Evolutionary conservation across 1,284 basidiomycete species (phyloP), one percentile per base, ranked within the genome.

Genomic region (Apiotrichum montevideense): DNA sequence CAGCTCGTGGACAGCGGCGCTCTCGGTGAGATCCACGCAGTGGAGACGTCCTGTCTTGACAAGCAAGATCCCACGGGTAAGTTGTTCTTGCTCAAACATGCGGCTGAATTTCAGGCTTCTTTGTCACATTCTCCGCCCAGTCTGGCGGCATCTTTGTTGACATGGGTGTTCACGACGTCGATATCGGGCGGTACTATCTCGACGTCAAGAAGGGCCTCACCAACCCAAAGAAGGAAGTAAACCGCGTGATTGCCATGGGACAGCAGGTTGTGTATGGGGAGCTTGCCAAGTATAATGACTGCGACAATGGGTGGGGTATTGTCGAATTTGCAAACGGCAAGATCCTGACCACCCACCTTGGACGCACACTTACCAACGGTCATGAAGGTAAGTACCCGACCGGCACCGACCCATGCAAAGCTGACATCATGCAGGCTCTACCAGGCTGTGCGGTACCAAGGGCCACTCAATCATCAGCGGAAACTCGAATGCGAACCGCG

Each of bases 161-260:
- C 58, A 65, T 62, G 55, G 69, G 67, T 1, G 66, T 73, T 40
- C 69, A 73, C 62, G 71, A 73, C 52, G 67, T 69, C 42, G 70
- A 71, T 50, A 42, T 63, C 14, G 54, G 59, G 10, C 57, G 68
- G 37, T 66, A 64, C 64, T 52, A 66, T 4, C 63, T 63, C 34
- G 57, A 61, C 51, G 57, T 52, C 1, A 21, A 41, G 4, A 58
- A 54, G 40, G 35, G 15, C 2, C 43, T 41, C 29, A 33, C 21
- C 11, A 62, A 55, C 52, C 45, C 55, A 6, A 57, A 51, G 1
- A 65, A 65, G 46, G 61, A 67, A 51, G 67, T 71, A 37, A 59
- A 48, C 37, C 51, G 59, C 8, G 67, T 68, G 35, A 66, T 63
- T 39, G 68, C 66, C 2, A 49, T 54, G 3, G 70, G 69, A 2